Percentiles rank a stretch among this genome's conserved stretches.
These are phyloP conservation scores for Hibiscus syriacus DNA, from an alignment of 345 rosid species.

Conservation along the genomic window DNA sequence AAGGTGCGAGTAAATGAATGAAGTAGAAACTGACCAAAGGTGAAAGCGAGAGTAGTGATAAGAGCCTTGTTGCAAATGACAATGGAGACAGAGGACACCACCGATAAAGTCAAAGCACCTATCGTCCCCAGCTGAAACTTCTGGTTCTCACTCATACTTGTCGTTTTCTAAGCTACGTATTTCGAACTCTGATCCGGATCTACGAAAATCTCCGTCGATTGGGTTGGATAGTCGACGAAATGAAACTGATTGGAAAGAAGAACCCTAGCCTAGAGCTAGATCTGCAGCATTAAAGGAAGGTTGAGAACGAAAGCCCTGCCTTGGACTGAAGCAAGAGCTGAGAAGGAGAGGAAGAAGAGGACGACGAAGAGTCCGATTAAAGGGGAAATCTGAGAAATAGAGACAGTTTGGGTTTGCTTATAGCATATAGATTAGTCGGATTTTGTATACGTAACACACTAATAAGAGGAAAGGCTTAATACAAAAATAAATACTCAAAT, in stretches of 20 bases:
- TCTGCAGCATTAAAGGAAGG: constrained; percentile 21
- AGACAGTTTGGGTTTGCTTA: neutral
- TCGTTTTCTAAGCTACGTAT: too few relatives aligned
- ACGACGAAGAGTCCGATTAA: neutral
- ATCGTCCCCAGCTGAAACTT: constrained; percentile 93
- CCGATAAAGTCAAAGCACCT: constrained; percentile 91
- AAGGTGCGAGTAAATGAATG: neutral
- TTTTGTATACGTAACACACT: too few relatives aligned
- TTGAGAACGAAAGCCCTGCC: neutral
- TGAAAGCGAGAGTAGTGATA: constrained; percentile 89
- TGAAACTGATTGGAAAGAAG: neutral
- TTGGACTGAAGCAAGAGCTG: neutral
- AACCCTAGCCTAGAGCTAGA: constrained; percentile 44
- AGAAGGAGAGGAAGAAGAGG: neutral
- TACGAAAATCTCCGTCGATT: constrained; percentile 5
- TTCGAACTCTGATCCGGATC: constrained; percentile 41
- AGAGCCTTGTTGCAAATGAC: constrained; percentile 99
- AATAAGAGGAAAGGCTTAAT: too few relatives aligned
- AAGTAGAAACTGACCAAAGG: constrained; percentile 52
- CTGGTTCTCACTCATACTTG: constrained; percentile 74
- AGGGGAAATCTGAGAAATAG: neutral
- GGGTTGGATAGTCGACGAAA: too few relatives aligned
- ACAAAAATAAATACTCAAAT: too few relatives aligned
- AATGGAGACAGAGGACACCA: constrained; percentile 91
- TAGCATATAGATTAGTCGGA: neutral